Base-by-base conservation (phyloP, 1,284 basidiomycete genomes). In the Rhodotorula sp. region DNA sequence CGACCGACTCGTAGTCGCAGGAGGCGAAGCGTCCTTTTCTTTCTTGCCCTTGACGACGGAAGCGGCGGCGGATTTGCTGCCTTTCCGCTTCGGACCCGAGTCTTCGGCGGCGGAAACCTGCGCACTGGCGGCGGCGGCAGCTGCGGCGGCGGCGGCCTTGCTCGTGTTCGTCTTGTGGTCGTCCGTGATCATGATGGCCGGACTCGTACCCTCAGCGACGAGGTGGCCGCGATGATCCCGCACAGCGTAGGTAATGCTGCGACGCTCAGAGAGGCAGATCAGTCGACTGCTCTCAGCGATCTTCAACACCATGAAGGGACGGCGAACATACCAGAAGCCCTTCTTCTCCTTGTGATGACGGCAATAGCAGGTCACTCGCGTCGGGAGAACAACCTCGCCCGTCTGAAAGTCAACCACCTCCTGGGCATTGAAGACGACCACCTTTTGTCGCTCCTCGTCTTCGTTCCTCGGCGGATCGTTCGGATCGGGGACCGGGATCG, bases 131-230 rank as follows among this genome's bases (percentile, higher is more conserved):
- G 60, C 42, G 12, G 66, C 20, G 3, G 56, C 60, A 30, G 64
- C 54, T 49, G 60, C 37, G 10, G 37, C 44, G 17, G 69, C 37
- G 29, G 62, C 65, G 53, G 51, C 46, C 18, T 70, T 62, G n/a
- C 68, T 72, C 74, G 82, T 80, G 10, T 85, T 87, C 49, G 92
- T 93, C 83, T 97, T 97, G 83, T 97, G 95, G 80, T 99, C 96
- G 82, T 99, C 96, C 5, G 95, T 99, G 77, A 99, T 99, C 89
- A 99, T 95, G 78, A 99, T 95, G 4, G 95, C 93, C 44, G 89
- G 88, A 4, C 93, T 93, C 59, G 85, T 87, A 4, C 93, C 92
- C 17, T 87, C 86, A 17, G 93, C 95, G 64, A 99, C 87, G 61
- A 94, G 82, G 37, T 90, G 86, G 14, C 93, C 94, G 49, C 83